Evolutionary conservation across 2,329 filamentous ascomycete genomes (phyloP).

Genomic region (Neofusicoccum cordaticola): DNA sequence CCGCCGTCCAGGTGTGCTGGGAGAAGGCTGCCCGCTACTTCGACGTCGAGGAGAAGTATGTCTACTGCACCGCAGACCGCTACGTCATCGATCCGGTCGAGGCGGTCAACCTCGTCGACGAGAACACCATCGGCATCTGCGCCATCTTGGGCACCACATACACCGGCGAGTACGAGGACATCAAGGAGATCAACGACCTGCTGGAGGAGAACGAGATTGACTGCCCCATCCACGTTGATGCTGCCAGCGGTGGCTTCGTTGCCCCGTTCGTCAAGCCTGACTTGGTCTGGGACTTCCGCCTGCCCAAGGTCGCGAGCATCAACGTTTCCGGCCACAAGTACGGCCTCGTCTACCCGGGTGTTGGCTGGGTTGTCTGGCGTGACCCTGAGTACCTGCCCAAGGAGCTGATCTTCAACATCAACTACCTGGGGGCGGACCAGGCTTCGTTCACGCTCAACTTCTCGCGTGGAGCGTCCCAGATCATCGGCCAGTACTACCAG

Average conservation of each 20-base stretch:
- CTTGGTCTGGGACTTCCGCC: slow-evolving; percentile 87
- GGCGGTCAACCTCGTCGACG: slow-evolving; percentile 60
- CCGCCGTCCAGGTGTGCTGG: slow-evolving; percentile 95
- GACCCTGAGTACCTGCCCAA: slow-evolving; percentile 78
- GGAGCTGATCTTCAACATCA: slow-evolving; percentile 98
- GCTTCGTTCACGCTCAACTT: slow-evolving; percentile 97
- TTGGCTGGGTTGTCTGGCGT: slow-evolving; percentile 92
- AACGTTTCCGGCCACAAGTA: slow-evolving; percentile 88
- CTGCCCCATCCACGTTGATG: slow-evolving; percentile 88
- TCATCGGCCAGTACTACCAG: slow-evolving; percentile 97
- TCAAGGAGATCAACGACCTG: slow-evolving; percentile 87
- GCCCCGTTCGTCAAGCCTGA: slow-evolving; percentile 84
- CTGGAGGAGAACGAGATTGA: slow-evolving; percentile 72
- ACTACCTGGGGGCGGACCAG: slow-evolving; percentile 94
- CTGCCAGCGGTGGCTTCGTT: slow-evolving; percentile 88
- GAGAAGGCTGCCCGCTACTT: slow-evolving; percentile 86
- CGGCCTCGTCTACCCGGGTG: slow-evolving; percentile 72
- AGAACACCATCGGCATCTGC: slow-evolving; percentile 86
- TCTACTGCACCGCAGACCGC: slow-evolving; percentile 60
- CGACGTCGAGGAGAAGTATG: slow-evolving; percentile 85
- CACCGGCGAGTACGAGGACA: slow-evolving; percentile 92
- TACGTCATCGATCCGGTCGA: slow-evolving; percentile 64
- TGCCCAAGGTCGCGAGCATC: slow-evolving; percentile 86
- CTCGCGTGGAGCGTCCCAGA: slow-evolving; percentile 89
- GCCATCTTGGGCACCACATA: slow-evolving; percentile 90